phyloP scores from a whole-genome alignment of 2,329 filamentous ascomycete genomes.

The Penicillium sp. region DNA sequence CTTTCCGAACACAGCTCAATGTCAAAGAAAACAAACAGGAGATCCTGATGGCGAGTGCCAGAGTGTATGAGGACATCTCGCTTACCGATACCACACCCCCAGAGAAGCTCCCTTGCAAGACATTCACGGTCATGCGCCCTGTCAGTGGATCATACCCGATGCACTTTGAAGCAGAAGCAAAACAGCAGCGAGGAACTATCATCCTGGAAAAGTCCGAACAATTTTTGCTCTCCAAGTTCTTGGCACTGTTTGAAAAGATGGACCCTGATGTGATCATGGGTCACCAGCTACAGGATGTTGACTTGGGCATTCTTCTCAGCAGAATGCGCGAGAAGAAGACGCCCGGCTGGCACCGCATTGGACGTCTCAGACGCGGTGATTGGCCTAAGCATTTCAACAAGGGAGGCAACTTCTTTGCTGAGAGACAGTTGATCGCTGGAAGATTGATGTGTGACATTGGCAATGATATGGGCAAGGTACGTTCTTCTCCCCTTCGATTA shows the following conservation, averaged over 20 bases:
- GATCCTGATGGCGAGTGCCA: constrained; percentile 84
- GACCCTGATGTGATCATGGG: constrained; percentile 94
- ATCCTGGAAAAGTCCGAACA: constrained; percentile 81
- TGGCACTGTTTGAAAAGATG: constrained; percentile 82
- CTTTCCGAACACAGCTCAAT: constrained; percentile 85
- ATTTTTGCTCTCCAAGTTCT: constrained; percentile 82
- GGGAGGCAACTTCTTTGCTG: constrained; percentile 85
- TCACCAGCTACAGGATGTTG: constrained; percentile 94
- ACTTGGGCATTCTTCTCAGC: constrained; percentile 87
- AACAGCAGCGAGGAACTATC: constrained; percentile 74
- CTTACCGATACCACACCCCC: constrained; percentile 85
- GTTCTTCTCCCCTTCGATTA: neutral
- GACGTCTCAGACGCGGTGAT: constrained; percentile 75
- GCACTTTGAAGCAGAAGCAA: constrained; percentile 78
- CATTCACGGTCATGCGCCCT: constrained; percentile 89
- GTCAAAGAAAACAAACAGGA: constrained; percentile 94
- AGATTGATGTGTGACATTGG: constrained; percentile 89
- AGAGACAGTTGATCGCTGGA: constrained; percentile 85
- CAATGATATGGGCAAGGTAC: constrained; percentile 87
- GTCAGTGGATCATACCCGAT: constrained; percentile 74
- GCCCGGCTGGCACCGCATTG: constrained; percentile 91
- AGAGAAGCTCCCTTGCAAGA: constrained; percentile 84
- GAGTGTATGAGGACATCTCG: constrained; percentile 88
- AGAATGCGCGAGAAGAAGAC: constrained; percentile 88
- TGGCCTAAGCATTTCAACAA: constrained; percentile 90